Evolutionary conservation across 495 filamentous ascomycete genomes (phyloP).

Genomic region (Diplogelasinospora grovesii): DNA sequence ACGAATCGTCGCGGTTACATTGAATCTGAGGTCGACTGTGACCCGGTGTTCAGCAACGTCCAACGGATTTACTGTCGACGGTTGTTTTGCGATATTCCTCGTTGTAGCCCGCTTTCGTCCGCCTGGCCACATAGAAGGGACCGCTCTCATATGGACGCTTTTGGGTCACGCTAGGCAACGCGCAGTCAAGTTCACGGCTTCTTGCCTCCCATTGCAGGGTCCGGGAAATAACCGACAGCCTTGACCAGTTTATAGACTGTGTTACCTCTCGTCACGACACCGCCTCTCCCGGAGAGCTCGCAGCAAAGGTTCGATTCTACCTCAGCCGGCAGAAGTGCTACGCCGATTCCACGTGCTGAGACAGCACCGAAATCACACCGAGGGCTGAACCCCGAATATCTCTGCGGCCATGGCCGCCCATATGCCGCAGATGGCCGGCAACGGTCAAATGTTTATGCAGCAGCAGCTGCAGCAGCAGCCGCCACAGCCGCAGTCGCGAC

Average conservation of each 20-base stretch:
- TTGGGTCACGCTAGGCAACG: conserved; percentile 20
- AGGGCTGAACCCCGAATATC: conserved; percentile 12
- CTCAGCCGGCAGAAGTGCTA: not conserved
- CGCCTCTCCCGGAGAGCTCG: not conserved
- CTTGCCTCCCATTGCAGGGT: conserved; percentile 9
- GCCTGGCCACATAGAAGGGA: conserved; percentile 1
- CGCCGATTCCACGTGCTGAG: not conserved
- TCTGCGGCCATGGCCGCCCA: conserved; percentile 45
- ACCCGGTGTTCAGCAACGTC: not conserved
- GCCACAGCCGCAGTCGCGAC: conserved; percentile 24
- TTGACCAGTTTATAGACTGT: conserved; percentile 2
- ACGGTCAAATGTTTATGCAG: conserved; percentile 29
- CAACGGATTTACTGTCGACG: conserved; percentile 1
- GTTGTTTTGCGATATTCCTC: conserved; percentile 4
- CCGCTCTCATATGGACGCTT: conserved; percentile 20
- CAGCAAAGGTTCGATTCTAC: not conserved
- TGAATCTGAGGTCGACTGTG: no score
- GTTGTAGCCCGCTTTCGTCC: conserved; percentile 1
- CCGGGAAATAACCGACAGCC: conserved; percentile 8
- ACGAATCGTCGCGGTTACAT: not conserved
- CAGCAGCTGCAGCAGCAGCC: conserved; percentile 23
- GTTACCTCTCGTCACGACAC: conserved; percentile 2
- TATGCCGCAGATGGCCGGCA: conserved; percentile 36
- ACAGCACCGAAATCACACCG: not conserved
- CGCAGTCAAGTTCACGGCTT: conserved; percentile 22